Evolutionary conservation across 129 eudicot genomes (phyloP).

Genomic region (Centella asiatica): DNA sequence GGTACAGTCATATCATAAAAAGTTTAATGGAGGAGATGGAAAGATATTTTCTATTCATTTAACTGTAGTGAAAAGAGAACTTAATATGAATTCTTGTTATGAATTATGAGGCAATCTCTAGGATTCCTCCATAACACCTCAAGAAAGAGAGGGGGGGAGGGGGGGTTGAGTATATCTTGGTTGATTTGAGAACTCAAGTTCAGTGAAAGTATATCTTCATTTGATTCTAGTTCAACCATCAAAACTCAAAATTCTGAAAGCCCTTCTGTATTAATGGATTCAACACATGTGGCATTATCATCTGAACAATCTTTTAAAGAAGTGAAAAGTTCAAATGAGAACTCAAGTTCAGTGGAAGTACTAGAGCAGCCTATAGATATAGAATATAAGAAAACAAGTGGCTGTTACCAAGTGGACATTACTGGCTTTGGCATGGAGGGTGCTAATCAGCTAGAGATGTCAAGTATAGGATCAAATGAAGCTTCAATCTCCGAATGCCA

Average conservation of each 20-base stretch:
- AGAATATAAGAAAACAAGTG: neutral
- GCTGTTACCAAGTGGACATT: conserved; percentile 13
- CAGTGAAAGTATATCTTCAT: conserved; percentile 12
- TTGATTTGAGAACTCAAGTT: too few relatives aligned
- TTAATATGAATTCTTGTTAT: too few relatives aligned
- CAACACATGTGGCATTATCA: neutral
- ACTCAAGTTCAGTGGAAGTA: neutral
- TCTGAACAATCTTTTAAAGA: conserved; percentile 1
- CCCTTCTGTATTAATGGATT: neutral
- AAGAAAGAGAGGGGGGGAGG: too few relatives aligned
- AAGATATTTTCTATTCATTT: too few relatives aligned
- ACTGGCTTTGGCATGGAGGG: conserved; percentile 18
- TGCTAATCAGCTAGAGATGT: conserved; percentile 14
- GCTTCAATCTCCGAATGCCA: conserved; percentile 12
- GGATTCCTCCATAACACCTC: too few relatives aligned
- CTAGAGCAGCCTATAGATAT: neutral
- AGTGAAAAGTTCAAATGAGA: neutral
- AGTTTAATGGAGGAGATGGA: too few relatives aligned
- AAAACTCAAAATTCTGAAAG: conserved; percentile 12
- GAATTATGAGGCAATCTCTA: too few relatives aligned
- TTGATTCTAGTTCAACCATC: conserved; percentile 5
- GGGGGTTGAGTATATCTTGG: too few relatives aligned
- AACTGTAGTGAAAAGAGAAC: too few relatives aligned
- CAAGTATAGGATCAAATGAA: conserved; percentile 11
- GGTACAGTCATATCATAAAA: too few relatives aligned